Evolutionary conservation across 2,329 filamentous ascomycete genomes (phyloP).

Genomic region (Hortaea werneckii): DNA sequence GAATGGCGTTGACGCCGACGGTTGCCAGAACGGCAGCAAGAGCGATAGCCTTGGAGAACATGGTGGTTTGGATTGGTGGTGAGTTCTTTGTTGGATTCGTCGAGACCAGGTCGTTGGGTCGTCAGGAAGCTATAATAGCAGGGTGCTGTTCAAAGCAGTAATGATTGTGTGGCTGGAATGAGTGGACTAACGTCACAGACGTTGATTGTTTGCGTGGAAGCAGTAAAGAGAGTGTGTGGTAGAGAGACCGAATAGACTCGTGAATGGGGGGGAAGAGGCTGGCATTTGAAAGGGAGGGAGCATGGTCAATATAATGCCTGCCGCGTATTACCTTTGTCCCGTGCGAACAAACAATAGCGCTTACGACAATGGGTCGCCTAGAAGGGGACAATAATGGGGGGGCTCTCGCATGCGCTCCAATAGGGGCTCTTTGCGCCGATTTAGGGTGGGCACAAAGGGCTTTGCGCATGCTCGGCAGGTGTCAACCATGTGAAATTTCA

Average conservation of each 20-base stretch:
- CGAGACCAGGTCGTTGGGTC: background rate
- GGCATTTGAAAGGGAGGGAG: background rate
- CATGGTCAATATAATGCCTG: background rate
- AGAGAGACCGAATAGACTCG: background rate
- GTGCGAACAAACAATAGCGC: background rate
- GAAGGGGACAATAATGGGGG: background rate
- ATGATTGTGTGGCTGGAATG: background rate
- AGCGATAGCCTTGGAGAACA: background rate
- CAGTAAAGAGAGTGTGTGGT: background rate
- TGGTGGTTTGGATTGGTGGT: background rate
- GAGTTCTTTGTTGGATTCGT: background rate
- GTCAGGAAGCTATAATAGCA: background rate
- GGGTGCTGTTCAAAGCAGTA: background rate
- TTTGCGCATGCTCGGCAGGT: background rate
- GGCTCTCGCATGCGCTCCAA: background rate
- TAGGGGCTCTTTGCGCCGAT: background rate
- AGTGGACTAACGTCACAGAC: background rate
- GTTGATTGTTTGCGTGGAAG: background rate
- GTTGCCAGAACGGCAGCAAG: background rate
- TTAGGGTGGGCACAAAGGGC: background rate
- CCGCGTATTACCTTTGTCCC: background rate
- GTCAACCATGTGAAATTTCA: background rate
- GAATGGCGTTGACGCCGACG: background rate
- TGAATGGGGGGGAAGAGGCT: background rate
- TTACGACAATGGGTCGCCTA: background rate